These are phyloP conservation scores for Pyrrhoderma lamaoense DNA, from an alignment of 1,284 basidiomycete genomes.

Conservation along the genomic window DNA sequence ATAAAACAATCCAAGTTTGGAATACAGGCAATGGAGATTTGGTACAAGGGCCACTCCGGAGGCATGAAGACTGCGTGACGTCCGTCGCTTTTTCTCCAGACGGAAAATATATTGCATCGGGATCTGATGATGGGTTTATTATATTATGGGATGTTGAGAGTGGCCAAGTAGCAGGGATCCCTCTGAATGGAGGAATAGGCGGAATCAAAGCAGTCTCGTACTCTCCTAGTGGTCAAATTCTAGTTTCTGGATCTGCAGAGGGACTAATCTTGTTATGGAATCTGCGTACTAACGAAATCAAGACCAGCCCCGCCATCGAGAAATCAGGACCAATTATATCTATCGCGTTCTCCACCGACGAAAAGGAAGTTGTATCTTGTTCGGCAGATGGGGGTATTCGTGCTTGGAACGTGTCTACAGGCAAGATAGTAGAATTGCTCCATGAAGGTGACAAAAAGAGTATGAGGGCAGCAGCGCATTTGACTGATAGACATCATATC, in stretches of 20 bases:
- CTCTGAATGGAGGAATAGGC: conserved; percentile 16
- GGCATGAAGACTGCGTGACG: conserved; percentile 10
- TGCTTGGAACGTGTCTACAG: conserved; percentile 89
- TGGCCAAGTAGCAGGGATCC: conserved; percentile 1
- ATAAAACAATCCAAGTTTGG: conserved; percentile 16
- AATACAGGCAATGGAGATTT: conserved; percentile 10
- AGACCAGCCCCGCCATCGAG: conserved; percentile 10
- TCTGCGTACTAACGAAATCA: conserved; percentile 10
- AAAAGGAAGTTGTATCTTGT: conserved; percentile 62
- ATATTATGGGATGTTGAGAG: conserved; percentile 13
- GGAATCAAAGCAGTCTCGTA: conserved; percentile 17
- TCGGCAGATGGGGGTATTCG: conserved; percentile 82
- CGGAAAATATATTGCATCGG: conserved; percentile 11
- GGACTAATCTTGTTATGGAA: conserved; percentile 34
- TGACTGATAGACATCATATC: not conserved
- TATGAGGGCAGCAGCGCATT: not conserved
- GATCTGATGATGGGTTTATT: conserved; percentile 13
- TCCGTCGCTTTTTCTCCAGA: conserved; percentile 14
- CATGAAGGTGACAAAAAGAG: conserved; percentile 61
- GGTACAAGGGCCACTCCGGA: conserved; percentile 8
- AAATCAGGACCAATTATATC: conserved; percentile 31
- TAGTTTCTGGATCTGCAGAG: conserved; percentile 45
- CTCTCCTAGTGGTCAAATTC: conserved; percentile 32
- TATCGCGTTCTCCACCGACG: conserved; percentile 47
- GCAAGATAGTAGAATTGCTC: conserved; percentile 51